phyloP scores from a whole-genome alignment of 352 stramenopile genomes.

The Elongisporangium senticosum region DNA sequence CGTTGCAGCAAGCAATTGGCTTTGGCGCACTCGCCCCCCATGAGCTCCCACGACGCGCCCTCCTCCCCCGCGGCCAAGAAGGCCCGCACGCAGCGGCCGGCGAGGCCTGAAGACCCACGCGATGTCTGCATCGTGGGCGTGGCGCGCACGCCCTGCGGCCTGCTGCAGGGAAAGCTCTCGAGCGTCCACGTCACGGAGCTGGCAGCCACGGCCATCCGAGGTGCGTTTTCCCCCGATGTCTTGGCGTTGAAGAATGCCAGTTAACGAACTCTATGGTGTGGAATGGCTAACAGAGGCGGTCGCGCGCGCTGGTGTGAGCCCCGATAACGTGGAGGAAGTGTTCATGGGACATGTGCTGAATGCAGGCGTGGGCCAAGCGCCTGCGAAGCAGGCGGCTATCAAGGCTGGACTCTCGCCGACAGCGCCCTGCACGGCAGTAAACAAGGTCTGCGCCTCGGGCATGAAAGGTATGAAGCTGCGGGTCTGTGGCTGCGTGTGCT shows the following conservation, averaged over 20 bases:
- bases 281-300: constrained; percentile 26
- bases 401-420: constrained; percentile 59
- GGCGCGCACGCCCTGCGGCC: constrained; percentile 92
- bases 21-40: not conserved
- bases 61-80: constrained; percentile 15
- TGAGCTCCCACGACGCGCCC: constrained; percentile 8
- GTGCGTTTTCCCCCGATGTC: constrained; percentile 6
- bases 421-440: constrained; percentile 95
- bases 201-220: constrained; percentile 80
- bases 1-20: constrained; percentile 8
- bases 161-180: constrained; percentile 87
- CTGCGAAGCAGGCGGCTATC: constrained; percentile 87
- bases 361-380: constrained; percentile 93
- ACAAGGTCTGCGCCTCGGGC: constrained; percentile 96
- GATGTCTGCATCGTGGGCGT: constrained; percentile 92
- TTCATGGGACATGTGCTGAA: constrained; percentile 94
- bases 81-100: constrained; percentile 3
- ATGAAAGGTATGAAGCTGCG: constrained; percentile 70
- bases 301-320: constrained; percentile 34
- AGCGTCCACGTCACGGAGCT: constrained; percentile 87
- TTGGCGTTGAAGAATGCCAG: not conserved
- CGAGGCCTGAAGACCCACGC: constrained; percentile 8
- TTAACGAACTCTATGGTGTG: not conserved
- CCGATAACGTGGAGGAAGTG: constrained; percentile 86
- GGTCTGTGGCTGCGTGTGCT: not conserved